phyloP scores from a whole-genome alignment of 495 filamentous ascomycete genomes.

The Penicillium salamii region DNA sequence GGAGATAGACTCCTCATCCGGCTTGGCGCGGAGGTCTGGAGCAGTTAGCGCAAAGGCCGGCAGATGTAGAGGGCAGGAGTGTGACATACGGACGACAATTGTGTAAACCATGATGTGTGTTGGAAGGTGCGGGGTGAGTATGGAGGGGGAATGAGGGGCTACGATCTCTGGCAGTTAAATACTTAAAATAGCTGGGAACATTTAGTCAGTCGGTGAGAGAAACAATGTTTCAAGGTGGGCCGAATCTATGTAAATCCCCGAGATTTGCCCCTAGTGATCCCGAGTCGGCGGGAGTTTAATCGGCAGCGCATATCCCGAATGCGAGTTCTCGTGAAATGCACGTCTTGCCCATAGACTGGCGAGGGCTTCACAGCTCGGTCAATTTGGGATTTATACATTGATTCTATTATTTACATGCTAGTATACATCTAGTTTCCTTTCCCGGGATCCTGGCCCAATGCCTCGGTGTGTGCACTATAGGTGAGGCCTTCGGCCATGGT shows the following conservation, averaged over 20 bases:
- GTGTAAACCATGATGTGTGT: slow-evolving; percentile 49
- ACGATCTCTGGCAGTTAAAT: background rate
- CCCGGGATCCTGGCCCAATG: slow-evolving; percentile 15
- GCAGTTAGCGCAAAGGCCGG: background rate
- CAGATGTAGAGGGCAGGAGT: background rate
- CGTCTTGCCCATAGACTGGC: too few relatives aligned
- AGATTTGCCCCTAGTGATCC: slow-evolving; percentile 4
- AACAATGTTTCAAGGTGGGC: background rate
- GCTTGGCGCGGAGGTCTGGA: slow-evolving; percentile 60
- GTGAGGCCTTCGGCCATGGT: slow-evolving; percentile 66
- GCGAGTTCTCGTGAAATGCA: too few relatives aligned
- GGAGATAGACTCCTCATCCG: slow-evolving; percentile 54
- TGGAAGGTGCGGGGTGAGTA: background rate
- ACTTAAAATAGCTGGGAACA: too few relatives aligned
- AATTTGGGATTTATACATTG: slow-evolving; percentile 14
- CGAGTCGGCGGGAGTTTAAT: too few relatives aligned
- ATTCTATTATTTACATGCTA: slow-evolving; percentile 29
- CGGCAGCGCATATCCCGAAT: too few relatives aligned
- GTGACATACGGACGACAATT: slow-evolving; percentile 50
- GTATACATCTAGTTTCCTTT: slow-evolving; percentile 24
- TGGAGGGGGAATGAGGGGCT: slow-evolving; percentile 1
- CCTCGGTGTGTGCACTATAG: slow-evolving; percentile 32
- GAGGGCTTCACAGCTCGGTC: too few relatives aligned
- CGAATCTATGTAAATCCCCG: slow-evolving; percentile 1
- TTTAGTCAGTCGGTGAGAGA: slow-evolving; percentile 6